Percentiles rank a stretch among this genome's conserved stretches.
Evolutionary conservation across 2,329 filamentous ascomycete species (phyloP).

Genomic region (Colletotrichum costaricense): DNA sequence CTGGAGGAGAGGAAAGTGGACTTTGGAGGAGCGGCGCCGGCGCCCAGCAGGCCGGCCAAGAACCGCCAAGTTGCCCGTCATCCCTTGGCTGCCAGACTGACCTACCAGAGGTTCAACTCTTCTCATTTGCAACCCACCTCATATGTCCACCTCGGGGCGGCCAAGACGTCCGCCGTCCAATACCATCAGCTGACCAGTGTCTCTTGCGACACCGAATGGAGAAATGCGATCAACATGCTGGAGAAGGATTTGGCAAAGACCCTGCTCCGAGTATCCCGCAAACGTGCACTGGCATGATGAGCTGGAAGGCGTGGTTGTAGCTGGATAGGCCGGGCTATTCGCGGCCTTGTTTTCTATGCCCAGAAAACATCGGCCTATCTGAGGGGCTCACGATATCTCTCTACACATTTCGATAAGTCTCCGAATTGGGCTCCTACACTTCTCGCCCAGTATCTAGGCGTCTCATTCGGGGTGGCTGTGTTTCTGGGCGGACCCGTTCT

Average conservation of each 20-base stretch:
- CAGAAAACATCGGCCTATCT: conserved; percentile 9
- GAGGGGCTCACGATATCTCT: conserved; percentile 17
- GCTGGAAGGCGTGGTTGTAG: neutral
- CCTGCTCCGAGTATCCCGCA: conserved; percentile 18
- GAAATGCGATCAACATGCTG: conserved; percentile 2
- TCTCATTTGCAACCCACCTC: conserved; percentile 16
- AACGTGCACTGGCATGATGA: conserved; percentile 8
- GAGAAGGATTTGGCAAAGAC: conserved; percentile 2
- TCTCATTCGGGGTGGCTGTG: conserved; percentile 35
- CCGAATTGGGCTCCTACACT: neutral
- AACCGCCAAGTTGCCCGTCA: conserved; percentile 24
- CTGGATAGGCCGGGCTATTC: conserved; percentile 7
- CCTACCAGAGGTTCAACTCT: neutral
- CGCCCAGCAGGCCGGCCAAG: conserved; percentile 19
- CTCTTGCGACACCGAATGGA: neutral
- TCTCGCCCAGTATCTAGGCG: conserved; percentile 30
- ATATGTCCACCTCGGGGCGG: conserved; percentile 14
- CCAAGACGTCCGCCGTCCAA: conserved; percentile 33
- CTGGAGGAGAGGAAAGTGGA: conserved; percentile 32
- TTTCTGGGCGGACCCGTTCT: conserved; percentile 33
- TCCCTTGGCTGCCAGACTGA: conserved; percentile 22
- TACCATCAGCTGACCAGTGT: neutral
- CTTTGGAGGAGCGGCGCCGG: conserved; percentile 16
- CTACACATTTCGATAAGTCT: conserved; percentile 22
- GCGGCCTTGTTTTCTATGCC: conserved; percentile 3